Base-by-base conservation (phyloP, 371 early-diverging fungal species). In the Mucor racemosus region DNA sequence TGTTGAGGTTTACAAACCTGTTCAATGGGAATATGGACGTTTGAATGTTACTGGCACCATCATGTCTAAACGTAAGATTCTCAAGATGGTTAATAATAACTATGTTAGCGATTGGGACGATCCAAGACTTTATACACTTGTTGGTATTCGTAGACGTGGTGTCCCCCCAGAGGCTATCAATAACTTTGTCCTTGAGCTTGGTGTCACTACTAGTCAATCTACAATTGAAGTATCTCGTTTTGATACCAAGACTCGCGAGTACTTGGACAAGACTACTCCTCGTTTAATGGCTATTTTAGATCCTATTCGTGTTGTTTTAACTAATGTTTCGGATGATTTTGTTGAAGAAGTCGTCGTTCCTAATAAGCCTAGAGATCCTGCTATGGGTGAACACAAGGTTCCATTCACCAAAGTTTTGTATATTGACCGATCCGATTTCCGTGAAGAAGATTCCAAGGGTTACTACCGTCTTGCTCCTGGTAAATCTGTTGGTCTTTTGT, bases 11-110 rank as follows among this genome's bases (percentile, higher is more conserved):
- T 99, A 99, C 87, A 99, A 99, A 84, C 99, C 99, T 26, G 99
- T 99, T 34, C 99, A 99, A 87, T 99, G 99, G 99, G 99, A 99
- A 81, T 99, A 95, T 74, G 97, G 97, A 44, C 90, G 99, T 67
- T 83, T 99, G 62, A 98, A 95, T 74, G 90, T 99, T 62, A 93
- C 97, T 59, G 94, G 97, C 79, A 97, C 99, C 14, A 88, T 99
- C 70, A 87, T 99, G 77, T 97, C 97, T 67, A 99, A 99, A 90
- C 92, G 99, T 69, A 99, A 99, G 87, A 87, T 99, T 42, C 89
- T 88, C 62, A 89, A 94, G 88, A 85, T 99, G 68, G 95, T 97
- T 60, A 90, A 88, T 40, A 86, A 90, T 56, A 84, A 88, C 10
- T 75, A 89, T 65, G 95, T 99, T 15, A 73, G 72, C 58, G 96